A percentile compares a stretch with the other conserved stretches of the same genome.
Evolutionary conservation across 768 basidiomycete species (phyloP).

Genomic region (Podaxis rugospora): DNA sequence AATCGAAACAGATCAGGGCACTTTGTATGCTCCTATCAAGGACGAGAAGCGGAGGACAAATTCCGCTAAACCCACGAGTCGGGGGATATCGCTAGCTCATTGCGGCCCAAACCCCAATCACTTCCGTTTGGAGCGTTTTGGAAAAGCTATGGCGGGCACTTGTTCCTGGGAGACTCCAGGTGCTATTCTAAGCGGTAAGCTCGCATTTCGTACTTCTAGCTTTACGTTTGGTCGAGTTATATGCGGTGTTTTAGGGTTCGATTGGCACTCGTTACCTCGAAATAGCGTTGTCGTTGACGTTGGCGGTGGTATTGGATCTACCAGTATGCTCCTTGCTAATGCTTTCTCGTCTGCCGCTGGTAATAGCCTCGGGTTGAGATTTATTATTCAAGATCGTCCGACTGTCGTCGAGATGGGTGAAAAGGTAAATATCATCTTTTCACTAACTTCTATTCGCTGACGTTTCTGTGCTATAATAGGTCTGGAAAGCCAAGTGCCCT

Average conservation of each 20-base stretch:
- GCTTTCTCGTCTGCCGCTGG: constrained; percentile 24
- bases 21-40: not conserved
- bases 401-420: constrained; percentile 47
- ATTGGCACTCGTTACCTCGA: constrained; percentile 49
- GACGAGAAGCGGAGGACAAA: not conserved
- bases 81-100: not conserved
- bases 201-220: not conserved
- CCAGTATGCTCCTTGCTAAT: constrained; percentile 29
- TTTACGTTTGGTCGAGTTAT: not conserved
- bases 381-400: constrained; percentile 61
- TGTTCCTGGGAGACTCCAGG: constrained; percentile 66
- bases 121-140: constrained; percentile 63
- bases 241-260: constrained; percentile 39
- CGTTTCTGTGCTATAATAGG: constrained; percentile 1
- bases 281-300: constrained; percentile 59
- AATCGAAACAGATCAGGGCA: not conserved
- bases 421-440: constrained; percentile 26
- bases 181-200: constrained; percentile 49
- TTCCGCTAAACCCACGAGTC: not conserved
- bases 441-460: not conserved
- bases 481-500: constrained; percentile 20
- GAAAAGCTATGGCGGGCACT: constrained; percentile 72
- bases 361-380: constrained; percentile 26
- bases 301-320: constrained; percentile 62
- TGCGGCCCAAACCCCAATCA: constrained; percentile 32